Percentiles rank a stretch among this genome's conserved stretches.
Evolutionary conservation across 371 early-diverging fungal species (phyloP).

Genomic region (Actinomortierella ambigua): DNA sequence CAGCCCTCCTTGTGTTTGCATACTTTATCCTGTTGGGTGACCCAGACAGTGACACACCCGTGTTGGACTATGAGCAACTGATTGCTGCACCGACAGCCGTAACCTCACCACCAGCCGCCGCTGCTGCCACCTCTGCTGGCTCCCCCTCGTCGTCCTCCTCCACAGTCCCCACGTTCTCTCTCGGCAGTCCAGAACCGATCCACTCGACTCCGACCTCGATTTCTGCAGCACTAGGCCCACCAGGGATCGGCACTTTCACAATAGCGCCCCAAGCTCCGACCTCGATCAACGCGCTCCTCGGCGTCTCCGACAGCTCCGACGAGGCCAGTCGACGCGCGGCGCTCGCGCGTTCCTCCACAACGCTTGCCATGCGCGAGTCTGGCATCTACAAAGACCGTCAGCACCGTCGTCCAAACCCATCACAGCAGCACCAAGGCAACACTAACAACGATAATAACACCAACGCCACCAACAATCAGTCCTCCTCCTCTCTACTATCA

Average conservation of each 20-base stretch:
- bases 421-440: too few relatives aligned
- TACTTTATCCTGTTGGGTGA: constrained; percentile 31
- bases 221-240: constrained; percentile 11
- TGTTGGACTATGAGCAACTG: too few relatives aligned
- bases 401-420: too few relatives aligned
- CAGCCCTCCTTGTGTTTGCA: constrained; percentile 21
- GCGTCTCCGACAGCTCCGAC: constrained; percentile 1
- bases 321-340: too few relatives aligned
- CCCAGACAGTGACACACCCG: not conserved
- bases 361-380: too few relatives aligned
- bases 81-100: not conserved
- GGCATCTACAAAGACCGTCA: too few relatives aligned
- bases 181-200: not conserved
- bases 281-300: constrained; percentile 35
- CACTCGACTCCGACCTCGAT: too few relatives aligned
- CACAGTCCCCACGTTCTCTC: not conserved
- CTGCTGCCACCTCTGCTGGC: not conserved
- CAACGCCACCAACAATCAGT: too few relatives aligned
- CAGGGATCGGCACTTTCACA: constrained; percentile 5
- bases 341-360: too few relatives aligned
- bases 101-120: not conserved
- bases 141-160: not conserved
- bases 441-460: too few relatives aligned
- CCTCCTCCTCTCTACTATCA: too few relatives aligned
- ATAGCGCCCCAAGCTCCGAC: constrained; percentile 22